These are phyloP conservation scores for Fomitopsis palustris DNA, from an alignment of 1,284 basidiomycete species.

Conservation along the genomic window DNA sequence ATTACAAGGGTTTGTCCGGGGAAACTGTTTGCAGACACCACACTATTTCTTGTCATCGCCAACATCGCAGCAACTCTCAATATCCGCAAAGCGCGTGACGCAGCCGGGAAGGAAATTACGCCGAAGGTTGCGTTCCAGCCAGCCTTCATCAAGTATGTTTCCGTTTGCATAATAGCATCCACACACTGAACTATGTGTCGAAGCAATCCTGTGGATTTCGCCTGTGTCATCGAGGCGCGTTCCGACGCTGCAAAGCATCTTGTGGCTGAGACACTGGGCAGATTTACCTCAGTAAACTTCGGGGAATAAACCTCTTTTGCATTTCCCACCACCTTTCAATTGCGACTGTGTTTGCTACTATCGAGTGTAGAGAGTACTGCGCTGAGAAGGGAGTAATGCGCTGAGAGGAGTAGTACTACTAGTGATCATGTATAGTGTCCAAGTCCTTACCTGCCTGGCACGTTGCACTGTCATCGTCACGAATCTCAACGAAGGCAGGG, in stretches of 20 bases:
- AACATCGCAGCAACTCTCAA: not conserved
- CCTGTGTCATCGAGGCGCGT: not conserved
- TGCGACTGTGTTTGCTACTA: too few species aligned
- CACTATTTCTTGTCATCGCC: not conserved
- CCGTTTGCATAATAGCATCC: not conserved
- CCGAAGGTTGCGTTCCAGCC: not conserved
- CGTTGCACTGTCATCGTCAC: too few species aligned
- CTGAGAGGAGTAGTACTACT: too few species aligned
- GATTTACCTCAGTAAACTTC: too few species aligned
- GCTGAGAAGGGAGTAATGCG: too few species aligned
- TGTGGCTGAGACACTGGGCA: not conserved
- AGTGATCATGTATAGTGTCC: too few species aligned
- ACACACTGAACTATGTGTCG: not conserved
- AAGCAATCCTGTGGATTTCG: not conserved
- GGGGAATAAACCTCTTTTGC: too few species aligned
- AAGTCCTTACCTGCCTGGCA: too few species aligned
- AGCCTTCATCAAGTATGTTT: not conserved
- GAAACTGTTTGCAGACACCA: not conserved
- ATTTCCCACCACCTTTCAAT: too few species aligned
- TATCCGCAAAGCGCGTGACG: not conserved
- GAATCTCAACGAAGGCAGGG: too few species aligned
- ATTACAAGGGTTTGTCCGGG: not conserved
- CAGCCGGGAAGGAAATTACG: not conserved
- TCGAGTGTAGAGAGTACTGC: too few species aligned
- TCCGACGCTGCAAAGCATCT: not conserved